phyloP scores from a whole-genome alignment of 345 rosid genomes.

The Pelargonium nanum region DNA sequence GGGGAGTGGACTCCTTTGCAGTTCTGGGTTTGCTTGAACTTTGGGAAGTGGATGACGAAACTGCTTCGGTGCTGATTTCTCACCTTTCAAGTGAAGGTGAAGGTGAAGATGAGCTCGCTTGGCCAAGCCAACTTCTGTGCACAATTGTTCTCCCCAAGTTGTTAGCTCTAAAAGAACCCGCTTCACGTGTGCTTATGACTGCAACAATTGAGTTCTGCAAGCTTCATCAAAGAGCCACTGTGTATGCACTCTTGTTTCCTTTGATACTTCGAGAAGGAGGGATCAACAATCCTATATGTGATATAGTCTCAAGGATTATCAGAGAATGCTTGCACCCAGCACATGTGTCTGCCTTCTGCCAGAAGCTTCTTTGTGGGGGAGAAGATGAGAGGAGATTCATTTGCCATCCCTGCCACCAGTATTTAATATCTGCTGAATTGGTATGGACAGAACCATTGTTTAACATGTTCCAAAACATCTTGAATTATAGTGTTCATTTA shows the following conservation, averaged over 20 bases:
- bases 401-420: slow-evolving; percentile 47
- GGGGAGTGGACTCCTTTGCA: slow-evolving; percentile 24
- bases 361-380: slow-evolving; percentile 51
- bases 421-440: slow-evolving; percentile 39
- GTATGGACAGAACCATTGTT: slow-evolving; percentile 64
- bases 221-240: slow-evolving; percentile 53
- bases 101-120: slow-evolving; percentile 36
- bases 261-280: slow-evolving; percentile 44
- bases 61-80: slow-evolving; percentile 42
- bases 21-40: slow-evolving; percentile 57
- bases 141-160: slow-evolving; percentile 59
- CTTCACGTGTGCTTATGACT: slow-evolving; percentile 49
- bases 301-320: slow-evolving; percentile 42
- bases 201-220: slow-evolving; percentile 51
- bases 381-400: slow-evolving; percentile 30
- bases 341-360: slow-evolving; percentile 61
- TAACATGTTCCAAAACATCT: slow-evolving; percentile 45
- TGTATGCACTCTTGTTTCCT: slow-evolving; percentile 47
- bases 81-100: slow-evolving; percentile 28
- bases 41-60: slow-evolving; percentile 65
- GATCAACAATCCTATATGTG: slow-evolving; percentile 45
- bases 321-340: slow-evolving; percentile 71
- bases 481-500: slow-evolving; percentile 42
- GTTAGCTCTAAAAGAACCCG: slow-evolving; percentile 41
- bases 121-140: slow-evolving; percentile 65